A percentile compares a stretch with the other conserved stretches of the same genome.
Conservation (phyloP, 2,329 filamentous ascomycete species). For the Talaromyces amestolkiae region DNA sequence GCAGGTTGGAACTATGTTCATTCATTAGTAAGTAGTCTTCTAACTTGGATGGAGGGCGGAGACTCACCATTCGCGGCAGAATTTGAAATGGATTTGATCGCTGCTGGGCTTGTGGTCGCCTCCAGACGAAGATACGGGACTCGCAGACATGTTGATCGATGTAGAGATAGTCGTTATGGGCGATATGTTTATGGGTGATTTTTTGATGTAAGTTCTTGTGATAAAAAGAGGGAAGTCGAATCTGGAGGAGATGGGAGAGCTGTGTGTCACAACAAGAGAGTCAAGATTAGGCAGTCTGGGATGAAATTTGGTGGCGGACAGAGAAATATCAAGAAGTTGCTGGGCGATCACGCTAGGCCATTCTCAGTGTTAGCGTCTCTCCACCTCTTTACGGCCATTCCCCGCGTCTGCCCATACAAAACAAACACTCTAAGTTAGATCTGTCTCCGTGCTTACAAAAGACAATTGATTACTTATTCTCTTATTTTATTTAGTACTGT, state of each 20-base stretch:
- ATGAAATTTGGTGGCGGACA: constrained; percentile 4
- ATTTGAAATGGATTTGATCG: constrained; percentile 91
- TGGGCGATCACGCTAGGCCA: constrained; percentile 6
- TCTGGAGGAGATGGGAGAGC: neutral
- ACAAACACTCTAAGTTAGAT: neutral
- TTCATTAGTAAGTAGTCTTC: neutral
- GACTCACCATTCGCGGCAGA: constrained; percentile 88
- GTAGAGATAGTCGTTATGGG: neutral
- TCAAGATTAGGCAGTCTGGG: neutral
- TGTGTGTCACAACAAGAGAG: neutral
- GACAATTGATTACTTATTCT: neutral
- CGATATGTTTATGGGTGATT: neutral
- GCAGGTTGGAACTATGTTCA: constrained; percentile 75
- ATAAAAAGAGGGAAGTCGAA: neutral
- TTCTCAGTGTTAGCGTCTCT: neutral
- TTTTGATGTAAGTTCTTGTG: too few species aligned
- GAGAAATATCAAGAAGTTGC: neutral
- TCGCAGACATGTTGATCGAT: constrained; percentile 38
- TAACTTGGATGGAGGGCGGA: neutral
- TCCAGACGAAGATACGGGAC: constrained; percentile 41
- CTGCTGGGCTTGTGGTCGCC: constrained; percentile 37
- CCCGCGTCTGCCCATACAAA: constrained; percentile 15
- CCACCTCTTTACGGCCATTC: neutral
- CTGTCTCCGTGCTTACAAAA: neutral
- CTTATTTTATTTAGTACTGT: neutral